Evolutionary conservation across 768 basidiomycete genomes (phyloP), one percentile per base, ranked within the genome.

Genomic region (Lentinula sp.): DNA sequence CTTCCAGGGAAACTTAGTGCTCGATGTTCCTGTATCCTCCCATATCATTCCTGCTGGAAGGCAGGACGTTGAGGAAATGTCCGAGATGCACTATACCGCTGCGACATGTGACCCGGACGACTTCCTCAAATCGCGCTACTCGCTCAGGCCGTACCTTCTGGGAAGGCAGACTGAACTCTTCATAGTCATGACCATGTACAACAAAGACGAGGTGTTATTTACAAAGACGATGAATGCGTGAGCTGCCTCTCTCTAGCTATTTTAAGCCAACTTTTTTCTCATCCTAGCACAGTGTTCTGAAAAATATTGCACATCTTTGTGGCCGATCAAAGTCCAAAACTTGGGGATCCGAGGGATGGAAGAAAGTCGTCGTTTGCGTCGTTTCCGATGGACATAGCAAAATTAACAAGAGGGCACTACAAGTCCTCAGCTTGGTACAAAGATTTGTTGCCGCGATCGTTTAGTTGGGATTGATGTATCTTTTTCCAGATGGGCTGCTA

Each of bases 101-200:
- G 89, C 89, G 1, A 93, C 92, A 1, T 93, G 91, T 68, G 93
- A 94, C 71, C 93, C 92, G 5, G 91, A 95, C 68, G 86, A 93
- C 52, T 95, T 94, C 73, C 86, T 89, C 84, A 71, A 80, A 32
- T 84, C 79, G 50, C 85, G 86, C 63, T 93, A 91, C 71, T 85
- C 89, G 5, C 81, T 95, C 23, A 79, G 93, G 23, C 93, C 85
- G 4, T 94, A 87, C 71, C 80, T 94, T 1, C 83, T 84, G 66
- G 84, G 85, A 60, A 87, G 94, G 58, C 80, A 87, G 57, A 96
- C 94, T 8, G 95, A 96, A 73, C 80, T 97, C 13, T 95, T 96
- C 75, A 92, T 97, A 66, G 93, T 95, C 45, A 91, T 96, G 86
- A 96, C 94, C 48, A 95, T 96, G 93, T 92, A 92, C 72, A 95